Evolutionary conservation across 2,329 filamentous ascomycete species (phyloP), one percentile per base, ranked within the genome.

Genomic region (Alternaria sp.): DNA sequence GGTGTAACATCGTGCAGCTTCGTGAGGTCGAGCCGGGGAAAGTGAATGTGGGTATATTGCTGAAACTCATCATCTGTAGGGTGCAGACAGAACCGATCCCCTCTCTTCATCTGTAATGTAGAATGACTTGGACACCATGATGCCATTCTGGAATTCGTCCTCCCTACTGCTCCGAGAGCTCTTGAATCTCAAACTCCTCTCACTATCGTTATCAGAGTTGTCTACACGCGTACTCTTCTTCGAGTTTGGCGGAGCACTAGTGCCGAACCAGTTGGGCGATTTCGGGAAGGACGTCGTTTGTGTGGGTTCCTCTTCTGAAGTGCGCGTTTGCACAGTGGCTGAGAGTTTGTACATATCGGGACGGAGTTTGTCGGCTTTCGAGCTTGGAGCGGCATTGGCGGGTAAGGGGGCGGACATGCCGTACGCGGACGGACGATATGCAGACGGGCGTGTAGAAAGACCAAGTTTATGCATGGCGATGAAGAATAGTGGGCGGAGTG

Each of bases 401-500:
- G 54, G 63, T 29, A 55, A 33, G 1, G 65, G 65, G 4, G 61
- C 65, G 2, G 61, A 63, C 23, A 62, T 54, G 29, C 65, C 70
- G 42, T 72, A 72, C 4, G 61, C 62, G 13, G 66, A 72, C 1
- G 66, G 70, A 7, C 63, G 63, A n/a, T 55, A 46, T 11, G 58
- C 65, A 3, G 69, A 63, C 4, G 66, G 62, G n/a, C 60, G 60
- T 0, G 69, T 69, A 2, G 65, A 60, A 39, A 74, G 51, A n/a
- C 72, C 72, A 8, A 74, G 59, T 21, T 63, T 65, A 50, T 60
- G 51, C 54, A 70, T 63, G 36, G 67, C 60, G 40, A 74, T 51
- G 28, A 65, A 62, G 56, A 76, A 70, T 29, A 77, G 70, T 3
- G 75, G 75, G 29, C 74, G 74, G 3, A 77, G 66, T 2, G 75